phyloP scores from a whole-genome alignment of 345 rosid species.

The Raphanus raphanistrum region DNA sequence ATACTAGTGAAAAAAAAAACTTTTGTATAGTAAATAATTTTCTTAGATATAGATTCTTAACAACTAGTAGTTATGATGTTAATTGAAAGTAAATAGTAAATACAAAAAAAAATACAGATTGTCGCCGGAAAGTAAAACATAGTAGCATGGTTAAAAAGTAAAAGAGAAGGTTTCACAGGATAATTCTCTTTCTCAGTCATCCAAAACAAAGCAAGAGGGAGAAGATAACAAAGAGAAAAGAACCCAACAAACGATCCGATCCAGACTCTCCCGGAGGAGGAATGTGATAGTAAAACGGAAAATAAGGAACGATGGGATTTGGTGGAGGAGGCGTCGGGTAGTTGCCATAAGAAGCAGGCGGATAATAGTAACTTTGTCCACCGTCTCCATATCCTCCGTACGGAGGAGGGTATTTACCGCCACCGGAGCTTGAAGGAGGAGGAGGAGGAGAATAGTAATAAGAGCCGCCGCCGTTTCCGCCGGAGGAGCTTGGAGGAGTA shows the following conservation, averaged over 20 bases:
- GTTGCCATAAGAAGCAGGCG: slow-evolving; percentile 54
- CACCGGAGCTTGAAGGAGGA: slow-evolving; percentile 55
- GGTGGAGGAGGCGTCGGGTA: slow-evolving; percentile 82
- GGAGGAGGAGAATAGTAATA: slow-evolving; percentile 66
- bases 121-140: slow-evolving; percentile 1
- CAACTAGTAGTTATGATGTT: background rate
- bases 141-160: background rate
- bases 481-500: slow-evolving; percentile 49
- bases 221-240: slow-evolving; percentile 15
- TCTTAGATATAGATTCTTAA: background rate
- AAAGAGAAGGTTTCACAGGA: background rate
- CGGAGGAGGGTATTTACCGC: slow-evolving; percentile 56
- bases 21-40: too few species aligned
- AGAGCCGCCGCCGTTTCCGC: slow-evolving; percentile 41
- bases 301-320: slow-evolving; percentile 97
- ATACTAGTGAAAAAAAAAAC: too few species aligned
- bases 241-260: background rate
- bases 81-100: background rate
- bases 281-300: slow-evolving; percentile 74
- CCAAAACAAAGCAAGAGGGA: slow-evolving; percentile 35
- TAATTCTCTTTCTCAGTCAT: slow-evolving; percentile 3
- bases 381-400: slow-evolving; percentile 48
- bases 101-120: slow-evolving; percentile 15
- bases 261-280: slow-evolving; percentile 58
- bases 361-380: slow-evolving; percentile 53